phyloP scores from a whole-genome alignment of 2,329 filamentous ascomycete genomes.

The Ophiostoma sp. region DNA sequence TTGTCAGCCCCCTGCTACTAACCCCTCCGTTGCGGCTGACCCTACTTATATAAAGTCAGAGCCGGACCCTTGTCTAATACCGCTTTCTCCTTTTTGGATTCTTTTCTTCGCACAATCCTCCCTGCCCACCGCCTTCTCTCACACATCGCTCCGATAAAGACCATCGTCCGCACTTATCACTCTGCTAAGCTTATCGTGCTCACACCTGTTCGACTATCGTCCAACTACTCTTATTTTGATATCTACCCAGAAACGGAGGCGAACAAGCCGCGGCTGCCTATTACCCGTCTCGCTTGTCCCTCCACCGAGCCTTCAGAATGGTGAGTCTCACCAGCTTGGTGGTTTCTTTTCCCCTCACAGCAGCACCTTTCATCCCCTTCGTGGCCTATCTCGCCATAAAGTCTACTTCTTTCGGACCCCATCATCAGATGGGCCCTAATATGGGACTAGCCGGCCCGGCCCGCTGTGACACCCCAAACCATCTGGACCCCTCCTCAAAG shows the following conservation, averaged over 20 bases:
- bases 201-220: background rate
- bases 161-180: too few species aligned
- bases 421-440: background rate
- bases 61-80: background rate
- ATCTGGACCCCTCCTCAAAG: background rate
- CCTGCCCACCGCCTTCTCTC: background rate
- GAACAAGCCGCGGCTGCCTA: background rate
- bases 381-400: background rate
- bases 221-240: background rate
- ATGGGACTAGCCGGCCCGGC: background rate
- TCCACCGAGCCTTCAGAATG: background rate
- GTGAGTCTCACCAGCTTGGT: background rate
- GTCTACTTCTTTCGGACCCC: background rate
- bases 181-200: background rate
- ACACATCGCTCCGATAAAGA: background rate
- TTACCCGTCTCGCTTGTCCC: background rate
- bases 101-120: background rate
- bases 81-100: background rate
- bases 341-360: background rate
- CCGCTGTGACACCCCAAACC: background rate
- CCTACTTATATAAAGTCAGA: background rate
- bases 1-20: background rate
- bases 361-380: background rate
- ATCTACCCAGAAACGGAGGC: background rate
- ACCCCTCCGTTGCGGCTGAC: background rate